These are phyloP conservation scores for Cladobotryum mycophilum DNA, from an alignment of 2,329 filamentous ascomycete genomes.

Conservation along the genomic window DNA sequence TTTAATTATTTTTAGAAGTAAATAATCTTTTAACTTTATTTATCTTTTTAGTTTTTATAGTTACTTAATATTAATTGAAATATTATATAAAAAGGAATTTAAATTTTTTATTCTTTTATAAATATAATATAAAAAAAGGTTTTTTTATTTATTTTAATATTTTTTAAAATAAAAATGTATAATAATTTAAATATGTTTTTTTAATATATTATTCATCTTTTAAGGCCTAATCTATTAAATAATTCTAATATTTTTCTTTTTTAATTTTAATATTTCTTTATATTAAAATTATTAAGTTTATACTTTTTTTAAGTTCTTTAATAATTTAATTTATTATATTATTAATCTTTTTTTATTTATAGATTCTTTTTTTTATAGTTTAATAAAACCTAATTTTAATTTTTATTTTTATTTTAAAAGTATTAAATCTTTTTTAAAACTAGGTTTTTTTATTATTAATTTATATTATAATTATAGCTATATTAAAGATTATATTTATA, in stretches of 20 bases:
- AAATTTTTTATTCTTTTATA: background rate
- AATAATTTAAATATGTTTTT: background rate
- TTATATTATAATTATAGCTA: background rate
- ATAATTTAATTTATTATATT: background rate
- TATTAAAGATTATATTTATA: background rate
- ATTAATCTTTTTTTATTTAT: background rate
- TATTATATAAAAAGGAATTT: background rate
- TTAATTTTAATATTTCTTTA: background rate
- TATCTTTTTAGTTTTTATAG: no score
- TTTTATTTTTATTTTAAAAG: background rate
- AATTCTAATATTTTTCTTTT: background rate
- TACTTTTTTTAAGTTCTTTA: background rate
- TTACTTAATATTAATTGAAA: background rate
- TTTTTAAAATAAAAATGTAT: background rate
- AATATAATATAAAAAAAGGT: background rate
- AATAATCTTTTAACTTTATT: no score
- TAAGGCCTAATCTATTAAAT: background rate
- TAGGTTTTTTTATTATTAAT: background rate
- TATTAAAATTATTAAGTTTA: background rate
- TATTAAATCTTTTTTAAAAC: no score
- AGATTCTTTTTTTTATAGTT: conserved; percentile 2
- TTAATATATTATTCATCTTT: background rate
- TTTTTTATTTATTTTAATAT: background rate
- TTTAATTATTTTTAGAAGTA: no score
- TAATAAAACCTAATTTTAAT: background rate